Percentiles rank a stretch among this genome's conserved stretches.
These are phyloP conservation scores for Alternaria consortialis DNA, from an alignment of 2,329 filamentous ascomycete species.

Conservation along the genomic window DNA sequence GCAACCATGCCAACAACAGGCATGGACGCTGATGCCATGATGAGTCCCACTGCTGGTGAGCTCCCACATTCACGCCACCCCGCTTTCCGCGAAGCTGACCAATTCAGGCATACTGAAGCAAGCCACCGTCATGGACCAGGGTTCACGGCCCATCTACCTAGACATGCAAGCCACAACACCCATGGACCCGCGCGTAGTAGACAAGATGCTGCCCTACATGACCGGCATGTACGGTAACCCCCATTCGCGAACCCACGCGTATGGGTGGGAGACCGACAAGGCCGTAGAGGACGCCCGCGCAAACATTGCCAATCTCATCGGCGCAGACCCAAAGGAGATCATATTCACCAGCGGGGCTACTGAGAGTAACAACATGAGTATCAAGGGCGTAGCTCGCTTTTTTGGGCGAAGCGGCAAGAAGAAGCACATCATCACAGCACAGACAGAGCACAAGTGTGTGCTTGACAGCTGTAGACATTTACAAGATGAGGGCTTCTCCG, in stretches of 20 bases:
- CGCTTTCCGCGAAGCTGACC: slow-evolving; percentile 25
- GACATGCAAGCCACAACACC: slow-evolving; percentile 99
- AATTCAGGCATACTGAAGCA: slow-evolving; percentile 80
- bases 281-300: slow-evolving; percentile 86
- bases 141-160: slow-evolving; percentile 92
- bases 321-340: slow-evolving; percentile 96
- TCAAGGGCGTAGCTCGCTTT: slow-evolving; percentile 97
- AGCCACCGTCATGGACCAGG: slow-evolving; percentile 91
- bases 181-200: slow-evolving; percentile 90
- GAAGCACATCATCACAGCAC: slow-evolving; percentile 96
- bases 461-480: slow-evolving; percentile 96
- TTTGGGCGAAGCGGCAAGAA: slow-evolving; percentile 94
- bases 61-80: slow-evolving; percentile 11
- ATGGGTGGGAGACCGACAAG: slow-evolving; percentile 98
- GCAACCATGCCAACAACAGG: slow-evolving; percentile 68
- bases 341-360: slow-evolving; percentile 98
- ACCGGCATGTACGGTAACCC: slow-evolving; percentile 96
- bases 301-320: slow-evolving; percentile 86
- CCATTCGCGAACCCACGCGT: slow-evolving; percentile 95
- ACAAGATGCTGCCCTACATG: slow-evolving; percentile 95
- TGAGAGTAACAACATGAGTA: slow-evolving; percentile 99
- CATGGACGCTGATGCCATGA: slow-evolving; percentile 70
- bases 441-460: slow-evolving; percentile 99
- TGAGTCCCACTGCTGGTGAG: slow-evolving; percentile 80
- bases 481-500: slow-evolving; percentile 93